These are phyloP conservation scores for Scleromitrula shiraiana DNA, from an alignment of 2,329 filamentous ascomycete genomes.

Conservation along the genomic window DNA sequence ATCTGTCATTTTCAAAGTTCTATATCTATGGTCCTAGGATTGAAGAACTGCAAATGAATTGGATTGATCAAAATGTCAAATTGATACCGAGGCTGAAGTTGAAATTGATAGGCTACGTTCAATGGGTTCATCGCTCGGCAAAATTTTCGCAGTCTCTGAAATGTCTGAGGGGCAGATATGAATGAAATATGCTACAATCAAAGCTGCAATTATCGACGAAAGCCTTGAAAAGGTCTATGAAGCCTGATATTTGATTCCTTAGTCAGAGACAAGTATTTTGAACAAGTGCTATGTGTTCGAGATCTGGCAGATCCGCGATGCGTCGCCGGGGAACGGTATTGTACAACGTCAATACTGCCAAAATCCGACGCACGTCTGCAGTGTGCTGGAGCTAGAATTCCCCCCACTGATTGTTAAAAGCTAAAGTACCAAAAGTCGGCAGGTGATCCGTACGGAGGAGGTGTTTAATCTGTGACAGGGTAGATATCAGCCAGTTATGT, in stretches of 20 bases:
- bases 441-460: slow-evolving; percentile 26
- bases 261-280: not conserved
- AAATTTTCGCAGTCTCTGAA: not conserved
- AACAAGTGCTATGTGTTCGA: not conserved
- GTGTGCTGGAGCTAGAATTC: slow-evolving; percentile 15
- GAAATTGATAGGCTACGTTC: slow-evolving; percentile 1
- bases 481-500: slow-evolving; percentile 23
- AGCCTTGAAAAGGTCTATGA: not conserved
- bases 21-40: no score
- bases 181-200: not conserved
- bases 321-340: slow-evolving; percentile 19
- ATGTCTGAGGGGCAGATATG: not conserved
- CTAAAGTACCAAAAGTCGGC: slow-evolving; percentile 24
- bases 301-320: slow-evolving; percentile 19
- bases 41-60: no score
- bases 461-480: slow-evolving; percentile 23
- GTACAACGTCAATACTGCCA: slow-evolving; percentile 25
- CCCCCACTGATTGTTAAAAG: slow-evolving; percentile 18
- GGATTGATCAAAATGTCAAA: no score
- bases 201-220: not conserved
- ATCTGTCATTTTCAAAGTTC: slow-evolving; percentile 42
- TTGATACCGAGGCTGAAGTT: not conserved
- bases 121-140: slow-evolving; percentile 4
- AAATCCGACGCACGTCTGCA: slow-evolving; percentile 26
- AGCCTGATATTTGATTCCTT: not conserved